Evolutionary conservation across 1,139 yeast genomes (phyloP).

Genomic region (Sugiyamaella paludigena): DNA sequence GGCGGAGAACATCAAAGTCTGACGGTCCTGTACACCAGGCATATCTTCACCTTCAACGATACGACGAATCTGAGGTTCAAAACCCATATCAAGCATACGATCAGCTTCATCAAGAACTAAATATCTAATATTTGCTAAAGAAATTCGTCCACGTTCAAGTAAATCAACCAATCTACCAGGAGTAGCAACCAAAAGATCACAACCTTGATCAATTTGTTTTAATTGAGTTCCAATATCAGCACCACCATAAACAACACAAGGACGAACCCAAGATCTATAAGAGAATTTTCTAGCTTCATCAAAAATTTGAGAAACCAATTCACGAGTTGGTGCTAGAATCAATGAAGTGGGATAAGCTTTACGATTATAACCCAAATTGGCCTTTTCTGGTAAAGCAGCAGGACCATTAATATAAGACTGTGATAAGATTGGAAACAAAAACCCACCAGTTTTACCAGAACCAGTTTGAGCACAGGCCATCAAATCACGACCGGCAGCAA

Average conservation of each 20-base stretch:
- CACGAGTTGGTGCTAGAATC: conserved; percentile 98
- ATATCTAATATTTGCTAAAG: conserved; percentile 85
- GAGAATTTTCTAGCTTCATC: conserved; percentile 95
- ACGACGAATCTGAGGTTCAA: conserved; percentile 98
- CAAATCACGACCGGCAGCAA: conserved; percentile 91
- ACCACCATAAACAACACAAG: conserved; percentile 98
- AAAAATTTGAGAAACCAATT: conserved; percentile 91
- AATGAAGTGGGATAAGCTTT: conserved; percentile 93
- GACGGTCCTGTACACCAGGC: conserved; percentile 90
- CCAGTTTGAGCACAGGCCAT: conserved; percentile 99
- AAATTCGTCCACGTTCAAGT: conserved; percentile 90
- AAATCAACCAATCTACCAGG: conserved; percentile 98
- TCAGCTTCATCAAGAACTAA: conserved; percentile 98
- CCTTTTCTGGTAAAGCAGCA: conserved; percentile 54
- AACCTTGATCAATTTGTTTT: conserved; percentile 87
- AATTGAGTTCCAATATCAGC: conserved; percentile 88
- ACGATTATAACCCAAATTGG: conserved; percentile 45
- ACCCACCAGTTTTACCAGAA: conserved; percentile 99
- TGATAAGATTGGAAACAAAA: conserved; percentile 94
- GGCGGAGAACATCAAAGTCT: conserved; percentile 97
- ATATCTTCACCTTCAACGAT: conserved; percentile 97
- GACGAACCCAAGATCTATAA: conserved; percentile 98
- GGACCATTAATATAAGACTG: conserved; percentile 92
- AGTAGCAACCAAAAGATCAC: conserved; percentile 94
- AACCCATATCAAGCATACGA: conserved; percentile 99